Base-by-base conservation (phyloP, 2,329 filamentous ascomycete species). In the Cyclaneusma minus region DNA sequence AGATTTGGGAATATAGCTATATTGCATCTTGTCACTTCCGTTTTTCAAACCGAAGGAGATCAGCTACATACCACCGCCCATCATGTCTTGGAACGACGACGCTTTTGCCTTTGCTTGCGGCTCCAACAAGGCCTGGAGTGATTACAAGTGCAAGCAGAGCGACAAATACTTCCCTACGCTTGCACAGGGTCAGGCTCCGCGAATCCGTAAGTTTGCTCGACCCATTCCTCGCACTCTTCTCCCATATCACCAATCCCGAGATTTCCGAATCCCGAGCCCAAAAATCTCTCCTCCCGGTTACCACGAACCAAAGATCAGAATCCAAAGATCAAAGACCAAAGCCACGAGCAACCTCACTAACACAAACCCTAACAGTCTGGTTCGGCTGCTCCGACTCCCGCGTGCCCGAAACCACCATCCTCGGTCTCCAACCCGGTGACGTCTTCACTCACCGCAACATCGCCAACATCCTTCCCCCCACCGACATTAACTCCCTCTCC, bases 391-490 rank as follows among this genome's bases (percentile, higher is more conserved):
- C 80, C 42, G 83, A 91, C 58, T 82, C 75, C 20, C 78, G 83
- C 36, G 75, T 81, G 39, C 82, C 83, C 2, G 83, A 89, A 52
- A 87, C 80, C 4, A 83, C 74, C 25, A 65, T 92, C 43, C 65
- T 85, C 15, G 74, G 77, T 43, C 63, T 83, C 31, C 64, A 81
- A 43, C 80, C 82, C 3, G 82, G 83, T 32, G 81, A 91, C 42
- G 73, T 91, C 39, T 91, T 91, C 50, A 77, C 83, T 27, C 82
- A 91, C 60, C 78, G 83, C 48, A 91, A 91, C 59, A 85, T 92
- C 49, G 82, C 80, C 52, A 91, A 91, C 57, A 69, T 87, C 44
- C 56, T 91, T 35, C 70, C 72, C 30, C 58, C 72, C 12, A 72
- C 70, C 41, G 83, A 92, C 49, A 66, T 87, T 49, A 81, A 70